Evolutionary conservation across 2,329 filamentous ascomycete genomes (phyloP).

Genomic region (Grosmannia serpens): DNA sequence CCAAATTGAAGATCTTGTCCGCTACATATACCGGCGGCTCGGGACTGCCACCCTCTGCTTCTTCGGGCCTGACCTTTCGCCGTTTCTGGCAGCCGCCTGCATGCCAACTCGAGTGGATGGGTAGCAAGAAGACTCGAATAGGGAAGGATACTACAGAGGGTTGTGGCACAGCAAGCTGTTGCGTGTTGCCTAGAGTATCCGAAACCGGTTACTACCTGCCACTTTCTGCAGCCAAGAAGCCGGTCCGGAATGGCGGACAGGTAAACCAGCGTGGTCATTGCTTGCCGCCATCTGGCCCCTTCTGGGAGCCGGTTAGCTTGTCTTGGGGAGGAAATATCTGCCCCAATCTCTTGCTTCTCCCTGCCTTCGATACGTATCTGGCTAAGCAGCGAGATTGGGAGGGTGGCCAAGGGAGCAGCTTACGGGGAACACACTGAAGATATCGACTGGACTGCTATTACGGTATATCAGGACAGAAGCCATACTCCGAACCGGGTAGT

Average conservation of each 20-base stretch:
- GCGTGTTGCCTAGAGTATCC: not conserved
- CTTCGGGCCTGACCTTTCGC: too few relatives aligned
- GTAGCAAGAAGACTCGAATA: too few relatives aligned
- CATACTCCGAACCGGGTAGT: too few relatives aligned
- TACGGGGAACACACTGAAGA: not conserved
- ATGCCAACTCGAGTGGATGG: too few relatives aligned
- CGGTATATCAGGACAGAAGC: too few relatives aligned
- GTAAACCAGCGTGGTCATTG: not conserved
- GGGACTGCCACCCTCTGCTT: too few relatives aligned
- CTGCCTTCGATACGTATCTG: not conserved
- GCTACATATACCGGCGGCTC: too few relatives aligned
- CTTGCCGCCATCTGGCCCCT: not conserved
- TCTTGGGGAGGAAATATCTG: not conserved
- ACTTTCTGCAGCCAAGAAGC: not conserved
- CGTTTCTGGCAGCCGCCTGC: too few relatives aligned
- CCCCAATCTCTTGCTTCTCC: not conserved
- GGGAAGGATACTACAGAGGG: too few relatives aligned
- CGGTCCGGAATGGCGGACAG: too few relatives aligned
- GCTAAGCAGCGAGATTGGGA: not conserved
- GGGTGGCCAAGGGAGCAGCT: not conserved
- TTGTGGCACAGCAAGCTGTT: not conserved
- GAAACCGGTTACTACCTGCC: not conserved
- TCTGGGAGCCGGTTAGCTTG: not conserved
- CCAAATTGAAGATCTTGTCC: too few relatives aligned
- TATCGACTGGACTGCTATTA: too few relatives aligned